phyloP scores from a whole-genome alignment of 768 basidiomycete genomes.

The Leucocoprinus birnbaumii region DNA sequence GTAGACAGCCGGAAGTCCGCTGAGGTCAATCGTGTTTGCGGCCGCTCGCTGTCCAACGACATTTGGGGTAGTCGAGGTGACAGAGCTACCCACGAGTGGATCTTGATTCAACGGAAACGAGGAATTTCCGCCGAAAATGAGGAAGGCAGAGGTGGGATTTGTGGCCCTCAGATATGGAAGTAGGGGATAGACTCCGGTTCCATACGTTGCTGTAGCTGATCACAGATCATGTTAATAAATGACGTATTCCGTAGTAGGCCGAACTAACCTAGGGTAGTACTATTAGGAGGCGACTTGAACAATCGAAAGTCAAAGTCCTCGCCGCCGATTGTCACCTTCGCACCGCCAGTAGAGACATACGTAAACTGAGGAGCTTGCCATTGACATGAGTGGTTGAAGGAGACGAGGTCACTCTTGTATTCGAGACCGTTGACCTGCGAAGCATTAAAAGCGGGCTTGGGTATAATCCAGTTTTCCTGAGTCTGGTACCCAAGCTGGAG shows the following conservation, averaged over 20 bases:
- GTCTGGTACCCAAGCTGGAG: background rate
- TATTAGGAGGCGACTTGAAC: background rate
- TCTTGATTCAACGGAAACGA: background rate
- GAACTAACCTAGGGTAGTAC: too few species aligned
- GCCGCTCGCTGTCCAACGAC: too few species aligned
- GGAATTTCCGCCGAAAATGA: background rate
- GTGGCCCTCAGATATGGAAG: background rate
- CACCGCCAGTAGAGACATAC: background rate
- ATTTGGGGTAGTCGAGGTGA: too few species aligned
- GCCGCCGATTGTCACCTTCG: background rate
- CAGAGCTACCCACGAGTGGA: background rate
- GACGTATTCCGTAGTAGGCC: too few species aligned
- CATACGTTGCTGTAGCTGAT: too few species aligned
- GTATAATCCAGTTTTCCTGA: background rate
- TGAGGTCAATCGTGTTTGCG: background rate
- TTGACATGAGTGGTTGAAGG: background rate
- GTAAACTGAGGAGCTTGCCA: background rate
- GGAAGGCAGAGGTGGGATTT: background rate
- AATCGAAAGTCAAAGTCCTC: background rate
- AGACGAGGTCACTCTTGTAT: background rate
- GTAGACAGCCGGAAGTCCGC: background rate
- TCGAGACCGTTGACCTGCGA: background rate
- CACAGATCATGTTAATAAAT: too few species aligned
- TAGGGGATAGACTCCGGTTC: too few species aligned
- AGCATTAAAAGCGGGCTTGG: background rate